Conservation (phyloP, 2,329 filamentous ascomycete species). For the Diplocarpon mali region DNA sequence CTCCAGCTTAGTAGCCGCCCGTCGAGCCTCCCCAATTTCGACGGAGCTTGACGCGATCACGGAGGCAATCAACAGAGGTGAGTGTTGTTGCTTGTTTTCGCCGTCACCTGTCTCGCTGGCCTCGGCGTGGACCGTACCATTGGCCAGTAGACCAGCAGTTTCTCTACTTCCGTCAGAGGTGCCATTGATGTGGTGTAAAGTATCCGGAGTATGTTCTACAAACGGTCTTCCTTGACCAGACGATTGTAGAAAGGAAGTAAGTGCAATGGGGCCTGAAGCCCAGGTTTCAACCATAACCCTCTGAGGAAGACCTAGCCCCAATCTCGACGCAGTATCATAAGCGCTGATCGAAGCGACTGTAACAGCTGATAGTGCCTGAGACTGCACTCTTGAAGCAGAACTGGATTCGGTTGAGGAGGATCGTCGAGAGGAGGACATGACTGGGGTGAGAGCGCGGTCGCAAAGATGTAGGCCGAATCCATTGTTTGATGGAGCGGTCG, state of each 20-base stretch:
- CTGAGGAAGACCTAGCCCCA: conserved; percentile 42
- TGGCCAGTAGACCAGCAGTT: conserved; percentile 9
- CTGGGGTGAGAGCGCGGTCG: conserved; percentile 44
- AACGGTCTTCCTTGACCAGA: conserved; percentile 9
- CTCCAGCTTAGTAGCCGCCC: conserved; percentile 42
- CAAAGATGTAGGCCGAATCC: conserved; percentile 32
- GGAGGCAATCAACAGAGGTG: conserved; percentile 43
- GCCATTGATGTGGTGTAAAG: background rate
- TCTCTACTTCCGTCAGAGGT: background rate
- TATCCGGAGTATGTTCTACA: conserved; percentile 10
- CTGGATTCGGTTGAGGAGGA: conserved; percentile 6
- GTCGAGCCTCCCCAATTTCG: conserved; percentile 39
- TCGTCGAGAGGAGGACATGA: conserved; percentile 35
- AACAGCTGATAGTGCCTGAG: conserved; percentile 41
- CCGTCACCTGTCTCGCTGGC: conserved; percentile 4
- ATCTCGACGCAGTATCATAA: conserved; percentile 40
- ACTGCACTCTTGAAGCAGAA: conserved; percentile 10
- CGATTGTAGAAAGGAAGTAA: conserved; percentile 37
- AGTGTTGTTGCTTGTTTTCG: conserved; percentile 12
- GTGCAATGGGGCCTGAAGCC: conserved; percentile 27
- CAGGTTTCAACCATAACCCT: conserved; percentile 49
- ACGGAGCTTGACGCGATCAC: conserved; percentile 41
- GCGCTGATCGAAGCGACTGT: conserved; percentile 41
- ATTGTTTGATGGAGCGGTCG: background rate
- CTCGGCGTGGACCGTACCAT: conserved; percentile 7